A percentile compares a stretch with the other conserved stretches of the same genome.
Conservation (phyloP, 495 filamentous ascomycete genomes). For the Neurospora terricola region DNA sequence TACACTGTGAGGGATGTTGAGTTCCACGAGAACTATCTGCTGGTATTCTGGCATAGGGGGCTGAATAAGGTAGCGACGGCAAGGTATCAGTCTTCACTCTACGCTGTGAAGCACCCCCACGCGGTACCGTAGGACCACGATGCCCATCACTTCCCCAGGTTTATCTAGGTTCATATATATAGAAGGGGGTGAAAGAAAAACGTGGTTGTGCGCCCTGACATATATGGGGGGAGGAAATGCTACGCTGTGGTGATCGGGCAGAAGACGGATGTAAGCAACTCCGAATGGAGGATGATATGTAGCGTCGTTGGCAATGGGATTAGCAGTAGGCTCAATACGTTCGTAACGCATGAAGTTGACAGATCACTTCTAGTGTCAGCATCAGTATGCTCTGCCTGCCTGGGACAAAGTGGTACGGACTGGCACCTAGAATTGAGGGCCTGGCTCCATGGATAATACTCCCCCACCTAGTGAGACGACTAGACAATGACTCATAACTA, state of each 20-base stretch:
- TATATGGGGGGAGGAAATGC: not conserved
- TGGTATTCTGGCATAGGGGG: not conserved
- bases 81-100: not conserved
- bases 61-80: not conserved
- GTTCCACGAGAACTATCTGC: not conserved
- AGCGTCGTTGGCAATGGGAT: not conserved
- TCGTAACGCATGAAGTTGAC: not conserved
- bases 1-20: not conserved
- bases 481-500: not conserved
- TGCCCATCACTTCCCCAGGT: not conserved
- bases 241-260: not conserved
- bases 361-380: not conserved
- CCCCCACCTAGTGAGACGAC: not conserved
- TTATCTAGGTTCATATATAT: not conserved
- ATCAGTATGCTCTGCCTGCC: not conserved
- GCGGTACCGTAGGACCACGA: not conserved
- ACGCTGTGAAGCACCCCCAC: not conserved
- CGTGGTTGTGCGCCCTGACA: not conserved
- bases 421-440: not conserved
- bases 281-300: not conserved
- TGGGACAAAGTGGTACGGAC: not conserved
- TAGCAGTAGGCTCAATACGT: not conserved
- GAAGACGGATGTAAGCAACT: not conserved
- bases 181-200: not conserved
- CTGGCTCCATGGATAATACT: no score